Evolutionary conservation across 805 yeast species (phyloP), one percentile per base, ranked within the genome.

Genomic region (Ogataea zsoltii): DNA sequence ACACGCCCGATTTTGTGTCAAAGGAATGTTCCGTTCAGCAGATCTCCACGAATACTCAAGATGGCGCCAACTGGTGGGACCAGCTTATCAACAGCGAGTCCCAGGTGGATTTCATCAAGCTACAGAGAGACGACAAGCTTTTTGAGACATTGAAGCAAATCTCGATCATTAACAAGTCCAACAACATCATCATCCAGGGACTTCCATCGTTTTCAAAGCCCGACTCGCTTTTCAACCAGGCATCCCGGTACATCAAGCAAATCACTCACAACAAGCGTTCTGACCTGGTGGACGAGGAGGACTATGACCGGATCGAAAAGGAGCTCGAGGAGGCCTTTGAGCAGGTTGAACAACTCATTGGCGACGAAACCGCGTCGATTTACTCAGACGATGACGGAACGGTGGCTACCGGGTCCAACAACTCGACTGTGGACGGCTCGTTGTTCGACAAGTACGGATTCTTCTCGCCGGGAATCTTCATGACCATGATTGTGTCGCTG

Each of bases 401-500:
- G 14, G 41, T 19, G 14, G 30, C 45, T 28, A 2, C 38, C n/a
- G 38, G 44, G 10, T 16, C 44, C 17, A 36, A 16, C 18, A 41
- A 42, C 14, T 16, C 45, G 16, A 38, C 46, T 6, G 46, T 36
- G 13, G 56, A 54, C 33, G 65, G 71, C 11, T 75, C 75, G 44
- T 66, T 86, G 45, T 85, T 87, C 64, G 76, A 80, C 46, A 71
- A 75, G 49, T 87, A 86, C 65, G 77, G 77, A 57, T 84, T 81
- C 63, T 86, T 88, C 71, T 76, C 89, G 11, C 83, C 91, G 13
- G 97, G 96, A 16, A 71, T 92, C 48, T 80, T 88, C 68, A 85
- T 86, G 82, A 76, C 85, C 44, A 67, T 85, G 48, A 65, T 91
- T 34, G 89, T 88, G 14, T 72, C 88, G 2, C 63, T 76, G 11